Base-by-base conservation (phyloP, 2,329 filamentous ascomycete genomes). In the Colletotrichum sp. region DNA sequence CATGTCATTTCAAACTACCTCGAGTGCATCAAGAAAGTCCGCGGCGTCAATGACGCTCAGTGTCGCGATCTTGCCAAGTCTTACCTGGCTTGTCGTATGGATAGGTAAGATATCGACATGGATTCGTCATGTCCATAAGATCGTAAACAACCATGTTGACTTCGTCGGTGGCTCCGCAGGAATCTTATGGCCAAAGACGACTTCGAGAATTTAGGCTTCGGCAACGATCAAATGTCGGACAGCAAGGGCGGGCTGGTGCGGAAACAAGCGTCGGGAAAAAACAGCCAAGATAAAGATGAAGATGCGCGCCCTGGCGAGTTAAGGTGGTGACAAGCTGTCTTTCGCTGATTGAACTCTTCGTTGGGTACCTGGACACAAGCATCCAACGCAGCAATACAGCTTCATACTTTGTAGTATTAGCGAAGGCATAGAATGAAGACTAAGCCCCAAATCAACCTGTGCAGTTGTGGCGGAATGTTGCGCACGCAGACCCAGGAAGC, bases 141-240 rank as follows among this genome's bases (percentile, higher is more conserved):
- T 28, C 22, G 22, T 15, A 34, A 28, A 34, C 30, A 36, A 9
- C 18, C 58, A n/a, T 61, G 28, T 27, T 74, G 32, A 61, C 62
- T 8, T 32, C 69, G 25, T 64, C 36, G 28, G 30, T 43, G 16
- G n/a, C 18, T 36, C 22, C 12, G 34, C 80, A 96, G 96, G 79
- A 98, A 98, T 82, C 88, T 99, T 36, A 99, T 99, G 97, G 96
- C 96, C 9, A 95, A 91, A 79, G 97, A 99, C 82, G 95, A 98
- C 75, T 97, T 98, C 85, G 95, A 94, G 85, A 99, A 99, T 82
- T 88, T 99, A 55, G 97, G 97, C 0, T 97, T 98, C 80, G 80
- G 88, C 61, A 81, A 83, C 62, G 52, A 72, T 77, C 34, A 79
- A 79, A 60, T 68, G 71, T 75, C 69, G 69, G 77, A 60, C 65